Conservation (phyloP, 1,284 basidiomycete genomes). For the Trametes versicolor region DNA sequence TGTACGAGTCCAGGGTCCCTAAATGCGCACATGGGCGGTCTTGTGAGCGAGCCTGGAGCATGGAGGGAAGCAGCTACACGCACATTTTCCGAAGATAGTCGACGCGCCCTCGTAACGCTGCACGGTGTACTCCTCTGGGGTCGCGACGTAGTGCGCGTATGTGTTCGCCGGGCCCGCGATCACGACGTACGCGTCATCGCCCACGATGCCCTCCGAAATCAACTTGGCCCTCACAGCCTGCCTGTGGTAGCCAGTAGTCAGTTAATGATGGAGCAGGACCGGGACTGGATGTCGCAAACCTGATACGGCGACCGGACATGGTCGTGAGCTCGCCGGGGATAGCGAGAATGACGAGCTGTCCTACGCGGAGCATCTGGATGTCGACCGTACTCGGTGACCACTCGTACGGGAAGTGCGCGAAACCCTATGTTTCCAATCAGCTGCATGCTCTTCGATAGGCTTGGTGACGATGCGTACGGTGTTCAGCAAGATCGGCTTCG, state of each 20-base stretch:
- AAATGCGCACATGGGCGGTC: slow-evolving; percentile 4
- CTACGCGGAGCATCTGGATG: slow-evolving; percentile 83
- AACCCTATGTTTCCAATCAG: slow-evolving; percentile 55
- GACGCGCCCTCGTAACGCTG: slow-evolving; percentile 88
- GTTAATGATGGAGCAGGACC: neutral
- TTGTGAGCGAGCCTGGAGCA: slow-evolving; percentile 10
- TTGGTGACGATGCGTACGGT: slow-evolving; percentile 53
- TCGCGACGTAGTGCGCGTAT: slow-evolving; percentile 81
- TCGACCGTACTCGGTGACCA: slow-evolving; percentile 84
- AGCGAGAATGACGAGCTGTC: slow-evolving; percentile 81
- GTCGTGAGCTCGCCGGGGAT: slow-evolving; percentile 78
- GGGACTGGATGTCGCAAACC: slow-evolving; percentile 31
- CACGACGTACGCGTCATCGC: slow-evolving; percentile 75
- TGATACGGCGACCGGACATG: slow-evolving; percentile 59
- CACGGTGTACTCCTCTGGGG: slow-evolving; percentile 77
- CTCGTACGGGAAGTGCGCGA: slow-evolving; percentile 73
- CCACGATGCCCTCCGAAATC: slow-evolving; percentile 69
- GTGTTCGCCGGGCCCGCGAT: slow-evolving; percentile 85
- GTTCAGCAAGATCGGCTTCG: slow-evolving; percentile 85
- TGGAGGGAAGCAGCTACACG: slow-evolving; percentile 3
- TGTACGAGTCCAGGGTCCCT: slow-evolving; percentile 84
- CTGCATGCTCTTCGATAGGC: neutral
- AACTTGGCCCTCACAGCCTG: slow-evolving; percentile 71
- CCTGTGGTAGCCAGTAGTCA: slow-evolving; percentile 43
- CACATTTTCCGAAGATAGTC: slow-evolving; percentile 82